Evolutionary conservation across 805 yeast genomes (phyloP), one percentile per base, ranked within the genome.

Genomic region (Schizosaccharomyces cryophilus): DNA sequence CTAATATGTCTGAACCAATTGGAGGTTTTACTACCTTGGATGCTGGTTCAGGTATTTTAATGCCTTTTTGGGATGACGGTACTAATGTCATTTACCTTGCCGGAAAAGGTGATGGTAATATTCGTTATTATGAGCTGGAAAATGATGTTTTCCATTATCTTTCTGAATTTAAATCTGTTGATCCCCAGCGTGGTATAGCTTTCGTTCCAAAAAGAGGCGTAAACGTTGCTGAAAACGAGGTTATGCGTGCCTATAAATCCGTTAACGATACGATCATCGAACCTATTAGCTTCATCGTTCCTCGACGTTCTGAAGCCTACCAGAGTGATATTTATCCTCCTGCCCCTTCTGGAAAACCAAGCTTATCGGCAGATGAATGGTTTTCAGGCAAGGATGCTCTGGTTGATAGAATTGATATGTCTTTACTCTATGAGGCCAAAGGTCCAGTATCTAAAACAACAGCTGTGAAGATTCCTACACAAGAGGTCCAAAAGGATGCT

Each of bases 151-250:
- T 93, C 62, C 82, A 77, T 72, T 87, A 85, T 66, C 73, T 93
- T 63, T 85, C 95, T n/a, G 96, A 90, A 70, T 93, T 79, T 71
- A 82, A 83, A 63, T 87, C 96, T 3, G 79, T 82, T 2, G 94
- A 87, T 42, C 93, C 98, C 1, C 98, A 93, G 76, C 84, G 98
- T 71, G 99, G 99, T 1, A 82, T 90, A 69, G 94, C 96, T 0
- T 78, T 84, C 59, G 80, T 90, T 13, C 97, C 98, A 61, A 87
- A 87, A 70, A 77, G 86, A 65, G 76, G 80, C 19, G 89, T 89
- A 9, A 83, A 83, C 66, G 78, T 87, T 47, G 79, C 80, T 64
- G 93, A 86, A 47, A 89, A 87, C 69, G 98, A 93, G 72, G 81
- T 93, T 54, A 76, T 87, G 62, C 81, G 80, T 67, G 80, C 84